Evolutionary conservation across 805 yeast species (phyloP).

Genomic region (Danielozyma ontarioensis): DNA sequence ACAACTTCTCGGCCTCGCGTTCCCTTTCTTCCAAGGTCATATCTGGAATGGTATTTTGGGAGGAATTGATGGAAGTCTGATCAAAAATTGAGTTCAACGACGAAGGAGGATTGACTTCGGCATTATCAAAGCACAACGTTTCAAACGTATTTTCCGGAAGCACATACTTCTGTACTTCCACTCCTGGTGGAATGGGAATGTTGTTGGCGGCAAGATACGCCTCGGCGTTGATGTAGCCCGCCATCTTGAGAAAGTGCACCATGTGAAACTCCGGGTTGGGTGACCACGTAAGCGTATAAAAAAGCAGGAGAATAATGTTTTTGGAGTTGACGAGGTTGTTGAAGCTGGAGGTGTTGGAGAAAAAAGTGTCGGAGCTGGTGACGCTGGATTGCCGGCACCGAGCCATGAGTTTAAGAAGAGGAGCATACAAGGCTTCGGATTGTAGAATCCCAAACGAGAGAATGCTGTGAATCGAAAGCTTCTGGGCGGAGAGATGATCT

Average conservation of each 20-base stretch:
- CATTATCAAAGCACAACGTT: neutral
- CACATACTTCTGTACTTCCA: no score
- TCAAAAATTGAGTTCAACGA: slow-evolving; percentile 1
- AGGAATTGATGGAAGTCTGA: slow-evolving; percentile 1
- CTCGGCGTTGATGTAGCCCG: slow-evolving; percentile 15
- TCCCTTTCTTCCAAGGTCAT: slow-evolving; percentile 40
- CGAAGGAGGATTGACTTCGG: neutral
- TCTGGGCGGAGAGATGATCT: neutral
- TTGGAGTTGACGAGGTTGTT: slow-evolving; percentile 6
- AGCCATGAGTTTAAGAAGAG: neutral
- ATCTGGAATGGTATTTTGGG: slow-evolving; percentile 7
- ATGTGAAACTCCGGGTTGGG: slow-evolving; percentile 7
- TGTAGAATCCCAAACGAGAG: neutral
- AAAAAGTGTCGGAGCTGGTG: slow-evolving; percentile 3
- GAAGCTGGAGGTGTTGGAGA: slow-evolving; percentile 4
- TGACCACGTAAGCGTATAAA: slow-evolving; percentile 11
- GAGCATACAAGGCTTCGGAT: neutral
- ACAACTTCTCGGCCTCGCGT: slow-evolving; percentile 40
- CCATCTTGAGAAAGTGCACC: slow-evolving; percentile 12
- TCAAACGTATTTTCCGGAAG: no score
- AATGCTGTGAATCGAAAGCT: neutral
- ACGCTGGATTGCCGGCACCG: slow-evolving; percentile 1
- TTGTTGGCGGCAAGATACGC: slow-evolving; percentile 9
- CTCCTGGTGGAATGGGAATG: no score
- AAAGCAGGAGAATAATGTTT: slow-evolving; percentile 10